These are phyloP conservation scores for Achaetomium macrosporum DNA, from an alignment of 2,329 filamentous ascomycete species.

Conservation along the genomic window DNA sequence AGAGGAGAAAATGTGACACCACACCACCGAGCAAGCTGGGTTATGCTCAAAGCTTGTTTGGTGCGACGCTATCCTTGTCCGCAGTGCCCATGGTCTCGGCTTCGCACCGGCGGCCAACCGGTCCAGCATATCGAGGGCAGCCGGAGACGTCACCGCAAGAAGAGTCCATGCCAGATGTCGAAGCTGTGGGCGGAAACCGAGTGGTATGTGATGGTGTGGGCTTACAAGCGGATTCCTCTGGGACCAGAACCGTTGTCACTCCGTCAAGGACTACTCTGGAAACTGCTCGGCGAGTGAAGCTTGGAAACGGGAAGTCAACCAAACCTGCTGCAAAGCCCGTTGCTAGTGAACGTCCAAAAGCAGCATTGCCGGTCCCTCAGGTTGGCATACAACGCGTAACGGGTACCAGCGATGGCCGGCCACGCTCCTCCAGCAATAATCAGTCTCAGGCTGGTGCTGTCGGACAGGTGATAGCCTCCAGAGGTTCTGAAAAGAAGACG, in stretches of 20 bases:
- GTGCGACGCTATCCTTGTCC: slow-evolving; percentile 41
- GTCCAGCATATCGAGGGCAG: slow-evolving; percentile 4
- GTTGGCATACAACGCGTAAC: too few species aligned
- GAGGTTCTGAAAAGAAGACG: not conserved
- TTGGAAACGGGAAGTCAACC: not conserved
- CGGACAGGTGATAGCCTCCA: too few species aligned
- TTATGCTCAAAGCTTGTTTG: slow-evolving; percentile 48
- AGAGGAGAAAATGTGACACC: slow-evolving; percentile 36
- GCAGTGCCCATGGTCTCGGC: slow-evolving; percentile 32
- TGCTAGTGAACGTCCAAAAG: not conserved
- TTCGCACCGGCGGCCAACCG: slow-evolving; percentile 22
- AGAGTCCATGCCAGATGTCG: not conserved
- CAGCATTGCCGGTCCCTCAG: not conserved
- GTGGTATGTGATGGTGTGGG: not conserved
- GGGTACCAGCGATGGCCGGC: too few species aligned
- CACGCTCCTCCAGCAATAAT: not conserved
- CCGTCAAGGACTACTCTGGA: not conserved
- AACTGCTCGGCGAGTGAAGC: too few species aligned
- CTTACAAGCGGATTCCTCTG: not conserved
- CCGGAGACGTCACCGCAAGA: not conserved
- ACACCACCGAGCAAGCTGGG: slow-evolving; percentile 40
- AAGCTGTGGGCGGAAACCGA: not conserved
- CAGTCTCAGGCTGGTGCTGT: too few species aligned
- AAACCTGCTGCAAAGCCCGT: not conserved
- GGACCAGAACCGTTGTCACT: not conserved